These are phyloP conservation scores for Russula sp. DNA, from an alignment of 768 basidiomycete genomes.

Conservation along the genomic window DNA sequence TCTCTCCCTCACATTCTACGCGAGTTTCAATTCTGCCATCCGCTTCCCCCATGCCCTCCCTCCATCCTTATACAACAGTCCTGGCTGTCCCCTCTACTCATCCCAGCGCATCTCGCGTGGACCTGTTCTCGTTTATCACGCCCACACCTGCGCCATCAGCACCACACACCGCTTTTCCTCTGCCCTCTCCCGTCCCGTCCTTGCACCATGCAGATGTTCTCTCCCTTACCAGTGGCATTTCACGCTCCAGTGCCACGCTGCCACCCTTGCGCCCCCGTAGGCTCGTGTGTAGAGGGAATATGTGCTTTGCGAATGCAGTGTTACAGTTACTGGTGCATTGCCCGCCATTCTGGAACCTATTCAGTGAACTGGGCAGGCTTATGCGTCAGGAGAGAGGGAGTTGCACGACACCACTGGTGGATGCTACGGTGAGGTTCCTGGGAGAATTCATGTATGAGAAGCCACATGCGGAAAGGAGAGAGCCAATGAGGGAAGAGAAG, in stretches of 20 bases:
- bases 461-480: constrained; percentile 22
- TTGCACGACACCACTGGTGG: constrained; percentile 47
- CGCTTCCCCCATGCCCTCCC: neutral
- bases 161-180: neutral
- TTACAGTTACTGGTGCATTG: constrained; percentile 87
- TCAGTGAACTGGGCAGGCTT: constrained; percentile 60
- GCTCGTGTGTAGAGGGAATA: constrained; percentile 87
- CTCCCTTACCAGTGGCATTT: constrained; percentile 40
- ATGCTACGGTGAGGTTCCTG: constrained; percentile 66
- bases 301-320: constrained; percentile 96
- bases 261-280: constrained; percentile 60
- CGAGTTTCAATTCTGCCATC: neutral
- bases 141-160: too few species aligned
- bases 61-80: neutral
- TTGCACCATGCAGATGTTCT: constrained; percentile 41
- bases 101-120: neutral
- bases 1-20: neutral
- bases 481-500: constrained; percentile 35
- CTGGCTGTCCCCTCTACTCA: neutral
- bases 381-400: constrained; percentile 23
- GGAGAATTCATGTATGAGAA: constrained; percentile 54
- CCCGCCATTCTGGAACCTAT: constrained; percentile 73
- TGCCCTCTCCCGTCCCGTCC: constrained; percentile 26
- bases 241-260: constrained; percentile 24
- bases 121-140: too few species aligned